Percentiles rank a stretch among this genome's conserved stretches.
phyloP scores from a whole-genome alignment of 805 yeast genomes.

The Lachancea mirantina region DNA sequence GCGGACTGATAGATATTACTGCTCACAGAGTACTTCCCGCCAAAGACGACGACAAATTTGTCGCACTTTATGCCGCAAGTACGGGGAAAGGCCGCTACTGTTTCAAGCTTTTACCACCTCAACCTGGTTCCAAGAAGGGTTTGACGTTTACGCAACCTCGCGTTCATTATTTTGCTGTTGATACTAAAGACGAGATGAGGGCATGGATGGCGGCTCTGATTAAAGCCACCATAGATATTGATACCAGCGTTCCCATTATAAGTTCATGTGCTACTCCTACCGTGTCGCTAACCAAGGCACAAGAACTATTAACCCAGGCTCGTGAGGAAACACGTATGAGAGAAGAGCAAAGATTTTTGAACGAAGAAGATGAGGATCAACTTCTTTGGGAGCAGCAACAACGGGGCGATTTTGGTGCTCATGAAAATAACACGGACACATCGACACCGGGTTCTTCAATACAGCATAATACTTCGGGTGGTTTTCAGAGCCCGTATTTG shows the following conservation, averaged over 20 bases:
- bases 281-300: constrained; percentile 78
- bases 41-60: constrained; percentile 73
- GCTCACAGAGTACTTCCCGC: constrained; percentile 88
- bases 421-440: constrained; percentile 6
- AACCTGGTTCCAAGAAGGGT: constrained; percentile 94
- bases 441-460: constrained; percentile 9
- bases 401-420: constrained; percentile 9
- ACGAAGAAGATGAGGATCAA: constrained; percentile 24
- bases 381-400: constrained; percentile 29
- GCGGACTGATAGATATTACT: constrained; percentile 91
- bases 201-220: constrained; percentile 91
- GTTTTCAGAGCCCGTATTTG: constrained; percentile 63
- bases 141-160: constrained; percentile 94
- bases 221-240: constrained; percentile 94
- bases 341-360: constrained; percentile 35
- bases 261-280: constrained; percentile 96
- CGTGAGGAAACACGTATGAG: constrained; percentile 62
- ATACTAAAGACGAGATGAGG: constrained; percentile 83
- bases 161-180: constrained; percentile 94
- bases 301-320: constrained; percentile 74
- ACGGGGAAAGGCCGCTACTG: constrained; percentile 92
- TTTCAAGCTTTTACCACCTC: constrained; percentile 91
- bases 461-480: constrained; percentile 27
- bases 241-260: constrained; percentile 84
- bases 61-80: constrained; percentile 84